Base-by-base conservation (phyloP, 768 basidiomycete species). In the Trametes punicea region DNA sequence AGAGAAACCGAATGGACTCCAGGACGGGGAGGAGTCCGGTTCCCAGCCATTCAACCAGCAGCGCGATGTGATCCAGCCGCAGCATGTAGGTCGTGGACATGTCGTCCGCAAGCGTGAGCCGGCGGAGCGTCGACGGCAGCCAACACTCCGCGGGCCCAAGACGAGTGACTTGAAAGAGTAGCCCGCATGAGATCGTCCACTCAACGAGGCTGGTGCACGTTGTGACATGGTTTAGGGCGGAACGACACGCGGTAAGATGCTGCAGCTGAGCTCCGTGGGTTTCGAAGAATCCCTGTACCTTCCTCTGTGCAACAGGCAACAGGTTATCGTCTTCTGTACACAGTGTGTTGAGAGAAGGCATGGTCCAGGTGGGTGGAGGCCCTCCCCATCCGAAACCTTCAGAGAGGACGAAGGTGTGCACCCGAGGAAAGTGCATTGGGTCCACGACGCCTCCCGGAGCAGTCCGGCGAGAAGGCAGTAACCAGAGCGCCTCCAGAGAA, bases 401-500 rank as follows among this genome's bases (percentile, higher is more conserved):
- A 6, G 46, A 31, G 18, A 56, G 39, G 39, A 56, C 20, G 31
- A 56, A 25, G 7, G 46, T 48, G 6, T 42, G 46, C 6, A 49
- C 30, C 5, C 9, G 23, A 4, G 55, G 46, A 25, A 56, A 44
- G 23, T 56, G 39, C 40, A 56, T 41, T 5, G 34, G 29, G 10
- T 47, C 23, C 10, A 40, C 1, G 13, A 26, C 27, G 33, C 10
- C 33, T 16, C 21, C 15, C 4, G 29, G 27, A 6, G 20, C 29
- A 6, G 38, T 41, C 38, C 39, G 25, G 3, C 20, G 29, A 9
- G 40, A 33, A 13, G 55, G 51, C 6, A 40, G 41, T 16, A 62
- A 9, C 57, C 57, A 59, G 21, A 62, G 45, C 26, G 46, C 40
- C n/a, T 62, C 45, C 16, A 62, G 40, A 34, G 50, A 31, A 7